Conservation (phyloP, 2,329 filamentous ascomycete genomes). For the Ilyonectria destructans region DNA sequence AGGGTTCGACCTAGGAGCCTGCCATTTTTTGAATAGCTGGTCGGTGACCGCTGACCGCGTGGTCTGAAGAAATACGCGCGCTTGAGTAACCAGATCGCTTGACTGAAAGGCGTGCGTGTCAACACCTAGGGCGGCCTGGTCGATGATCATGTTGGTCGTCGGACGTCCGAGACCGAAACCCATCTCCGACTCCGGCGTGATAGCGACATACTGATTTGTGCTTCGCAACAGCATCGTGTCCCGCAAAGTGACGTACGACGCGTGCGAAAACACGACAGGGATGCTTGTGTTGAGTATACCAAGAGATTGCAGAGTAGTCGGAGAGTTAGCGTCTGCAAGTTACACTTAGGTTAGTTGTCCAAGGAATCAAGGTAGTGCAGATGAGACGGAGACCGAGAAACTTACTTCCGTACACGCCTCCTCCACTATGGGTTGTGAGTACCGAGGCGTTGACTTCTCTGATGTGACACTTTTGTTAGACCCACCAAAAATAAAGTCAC, state of each 20-base stretch:
- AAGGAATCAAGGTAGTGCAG: too few relatives aligned
- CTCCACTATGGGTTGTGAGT: slow-evolving; percentile 58
- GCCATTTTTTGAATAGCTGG: slow-evolving; percentile 57
- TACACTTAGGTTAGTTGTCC: too few relatives aligned
- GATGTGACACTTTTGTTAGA: too few relatives aligned
- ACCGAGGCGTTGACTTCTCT: slow-evolving; percentile 59
- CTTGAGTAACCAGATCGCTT: slow-evolving; percentile 67
- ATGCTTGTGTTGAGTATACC: slow-evolving; percentile 61
- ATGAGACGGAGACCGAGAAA: too few relatives aligned
- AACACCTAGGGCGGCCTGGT: slow-evolving; percentile 69
- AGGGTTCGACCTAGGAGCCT: slow-evolving; percentile 64
- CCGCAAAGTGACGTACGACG: slow-evolving; percentile 59
- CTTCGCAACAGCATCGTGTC: slow-evolving; percentile 62
- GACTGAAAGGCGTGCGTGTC: slow-evolving; percentile 71
- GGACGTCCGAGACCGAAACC: slow-evolving; percentile 71
- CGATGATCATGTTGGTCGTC: slow-evolving; percentile 59
- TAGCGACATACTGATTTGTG: slow-evolving; percentile 69
- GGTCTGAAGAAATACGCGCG: slow-evolving; percentile 68
- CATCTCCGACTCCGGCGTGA: slow-evolving; percentile 73
- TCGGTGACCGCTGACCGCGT: slow-evolving; percentile 58
- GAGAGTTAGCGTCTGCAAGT: too few relatives aligned
- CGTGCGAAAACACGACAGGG: slow-evolving; percentile 70
- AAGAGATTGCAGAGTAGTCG: slow-evolving; percentile 49
- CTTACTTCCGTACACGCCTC: too few relatives aligned
- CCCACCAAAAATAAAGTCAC: too few relatives aligned